Evolutionary conservation across 2,329 filamentous ascomycete species (phyloP), one percentile per base, ranked within the genome.

Genomic region (Fusarium miscanthi): DNA sequence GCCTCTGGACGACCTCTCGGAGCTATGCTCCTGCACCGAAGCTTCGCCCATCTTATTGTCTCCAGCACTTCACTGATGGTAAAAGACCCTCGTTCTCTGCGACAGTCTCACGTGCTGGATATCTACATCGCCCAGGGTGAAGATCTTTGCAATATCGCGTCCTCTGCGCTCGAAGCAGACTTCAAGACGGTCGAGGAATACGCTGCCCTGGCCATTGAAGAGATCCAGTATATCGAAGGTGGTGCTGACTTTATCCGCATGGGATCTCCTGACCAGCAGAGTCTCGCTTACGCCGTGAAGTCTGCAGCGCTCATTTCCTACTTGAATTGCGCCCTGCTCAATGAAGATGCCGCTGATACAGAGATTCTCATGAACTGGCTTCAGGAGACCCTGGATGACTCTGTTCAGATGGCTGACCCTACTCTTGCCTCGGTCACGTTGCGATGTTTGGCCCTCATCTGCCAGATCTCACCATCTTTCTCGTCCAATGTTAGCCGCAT

Each of bases 1-100:
- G 88, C 91, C 21, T 87, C 90, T 65, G 93, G 93, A 14, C 89
- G 94, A 25, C 95, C 97, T 1, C 84, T 99, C 46, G 94, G 96
- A 14, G 94, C 95, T 17, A 96, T 98, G 92, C 87, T 98, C 10
- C 83, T 99, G 27, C 94, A 97, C 80, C 90, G 94, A 77, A 94
- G 92, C 71, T 97, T 97, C 79, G 94, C 97, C 87, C 91, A 90
- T 81, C 88, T 98, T 37, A 86, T 98, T 17, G 91, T 94, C 38
- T 90, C 94, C 4, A 92, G 90, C 59, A 94, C 93, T 4, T 93
- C 93, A 19, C 87, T 95, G 33, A 85, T 95, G 67, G 86, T 94
- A 23, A 87, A 89, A 37, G 89, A 92, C 43, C 86, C 87, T 10
- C 84, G 88, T n/a, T 82, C 85, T 21, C 83, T 93, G 41, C 86